Base-by-base conservation (phyloP, 2,329 filamentous ascomycete genomes). In the Elsinoe perseae region DNA sequence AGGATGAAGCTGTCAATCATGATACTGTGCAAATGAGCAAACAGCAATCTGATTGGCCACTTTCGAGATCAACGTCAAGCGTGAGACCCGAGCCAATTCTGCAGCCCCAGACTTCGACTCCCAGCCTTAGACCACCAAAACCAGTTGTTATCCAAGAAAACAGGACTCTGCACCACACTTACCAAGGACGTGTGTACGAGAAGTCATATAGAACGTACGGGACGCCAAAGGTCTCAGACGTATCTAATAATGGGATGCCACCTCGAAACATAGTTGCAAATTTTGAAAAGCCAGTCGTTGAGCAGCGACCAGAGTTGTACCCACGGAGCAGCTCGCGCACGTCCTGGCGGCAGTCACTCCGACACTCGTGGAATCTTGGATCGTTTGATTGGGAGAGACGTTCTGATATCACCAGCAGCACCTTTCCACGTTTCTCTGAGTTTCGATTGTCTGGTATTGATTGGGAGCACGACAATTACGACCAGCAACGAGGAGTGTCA, bases 401-500 rank as follows among this genome's bases (percentile, higher is more conserved):
- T 6, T 50, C 44, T 18, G 30, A 10, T 21, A 52, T 21, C n/a
- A 52, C 48, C 14, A 52, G n/a, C 12, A 36, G 28, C 20, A 34
- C 48, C 2, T 52, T 52, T 12, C 48, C 48, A 21, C 28, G 30
- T 18, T 52, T 52, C 28, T 52, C 48, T n/a, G n/a, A 52, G 12
- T 52, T 52, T 16, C 28, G 48, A 14, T 10, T 52, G 12, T 38
- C 48, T 9, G 48, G 48, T 21, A n/a, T 52, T 1, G 48, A 52
- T 25, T 34, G 20, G 20, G 48, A 52, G 20, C 48, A 52, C 25
- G 48, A 52, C 48, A 52, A 52, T 20, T 34, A 38, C 48, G 48
- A 52, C 23, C 48, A 44, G 21, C 40, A 52, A 38, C 28, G 28
- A 20, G 28, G 28, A 1, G 28, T 52, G 5, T 52, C 48, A 1